Evolutionary conservation across 306 rosid genomes (phyloP), one percentile per base, ranked within the genome.

Genomic region (Carpinus viminea): DNA sequence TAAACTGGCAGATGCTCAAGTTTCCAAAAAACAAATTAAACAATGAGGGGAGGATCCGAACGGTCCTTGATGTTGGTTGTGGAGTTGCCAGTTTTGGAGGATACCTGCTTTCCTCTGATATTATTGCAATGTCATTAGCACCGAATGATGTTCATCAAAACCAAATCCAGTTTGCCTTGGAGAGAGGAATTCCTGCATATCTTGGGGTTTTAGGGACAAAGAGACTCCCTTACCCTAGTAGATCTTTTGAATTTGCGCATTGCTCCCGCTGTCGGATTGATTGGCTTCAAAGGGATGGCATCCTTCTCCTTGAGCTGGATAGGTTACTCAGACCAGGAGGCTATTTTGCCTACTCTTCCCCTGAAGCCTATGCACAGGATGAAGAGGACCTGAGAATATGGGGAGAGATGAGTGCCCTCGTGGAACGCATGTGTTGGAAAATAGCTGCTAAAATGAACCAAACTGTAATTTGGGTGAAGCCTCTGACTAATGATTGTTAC

Each of bases 1-100:
- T 90, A 64, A 53, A 51, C 43, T 89, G 74, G 72, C 88, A 91
- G 96, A 96, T 96, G 99, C 98, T 93, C 77, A 96, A 91, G 89
- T 96, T 91, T 85, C 83, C 99, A 46, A 87, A 90, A 68, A 56
- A 86, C 84, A 90, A 80, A 74, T 82, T 96, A 68, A 93, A 93
- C 85, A 86, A 96, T 68, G 87, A 83, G 68, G 98, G 99, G 77
- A 91, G 90, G 62, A 81, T 96, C 79, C 86, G 94, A 50, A 93
- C 93, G 16, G 96, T 93, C 84, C 93, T 96, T 83, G 94, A 93
- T 86, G 94, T 90, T 80, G 98, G 99, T 47, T 96, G 97, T 83
- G 98, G 96, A 74, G 98, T 96, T 76, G 96, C 99, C 75, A 95
- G 98, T 87, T 95, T 92, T 48, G 98, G 98, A 74, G 98, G 92